Base-by-base conservation (phyloP, 2,329 filamentous ascomycete genomes). In the Aureobasidium subglaciale region DNA sequence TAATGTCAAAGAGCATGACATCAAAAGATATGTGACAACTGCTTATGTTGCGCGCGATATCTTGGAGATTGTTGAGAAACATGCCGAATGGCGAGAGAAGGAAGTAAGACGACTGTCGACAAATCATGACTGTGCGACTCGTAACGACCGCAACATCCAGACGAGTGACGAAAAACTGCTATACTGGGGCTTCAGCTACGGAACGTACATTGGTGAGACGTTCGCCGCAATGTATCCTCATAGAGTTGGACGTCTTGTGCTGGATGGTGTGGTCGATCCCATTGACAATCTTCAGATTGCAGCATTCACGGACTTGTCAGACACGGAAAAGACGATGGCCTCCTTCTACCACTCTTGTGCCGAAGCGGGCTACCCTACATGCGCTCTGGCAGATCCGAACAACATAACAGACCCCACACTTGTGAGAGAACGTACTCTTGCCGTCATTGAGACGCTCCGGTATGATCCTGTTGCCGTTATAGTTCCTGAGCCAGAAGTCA, bases 241-340 rank as follows among this genome's bases (percentile, higher is more conserved):
- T 41, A 68, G 72, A 3, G 68, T 75, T 22, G 65, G 65, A 18
- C 65, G 71, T 34, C 67, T 75, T 60, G 64, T 76, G 11, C 62
- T 77, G n/a, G 75, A 77, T 52, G 71, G 71, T n/a, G 68, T 74
- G 10, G 60, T 71, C 0, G 68, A 75, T 41, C 59, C 65, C 2
- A 64, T 68, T 22, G 79, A 82, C 60, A 73, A 77, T 40, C 78
- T 79, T 45, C 65, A 63, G 15, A 71, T 71, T 4, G 65, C 66
- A 61, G 82, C 77, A 78, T 76, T 72, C 55, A 68, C 71, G 24
- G 70, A 75, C 50, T 63, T 81, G 8, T 68, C 69, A 13, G 77
- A 84, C 60, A 75, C 77, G 13, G 81, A 84, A 58, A 68, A 1
- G 70, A 65, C 10, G 82, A 79, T 56, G 70, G 71, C 1, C 71